These are phyloP conservation scores for Erigeron canadensis DNA, from an alignment of 129 eudicot genomes.

Conservation along the genomic window DNA sequence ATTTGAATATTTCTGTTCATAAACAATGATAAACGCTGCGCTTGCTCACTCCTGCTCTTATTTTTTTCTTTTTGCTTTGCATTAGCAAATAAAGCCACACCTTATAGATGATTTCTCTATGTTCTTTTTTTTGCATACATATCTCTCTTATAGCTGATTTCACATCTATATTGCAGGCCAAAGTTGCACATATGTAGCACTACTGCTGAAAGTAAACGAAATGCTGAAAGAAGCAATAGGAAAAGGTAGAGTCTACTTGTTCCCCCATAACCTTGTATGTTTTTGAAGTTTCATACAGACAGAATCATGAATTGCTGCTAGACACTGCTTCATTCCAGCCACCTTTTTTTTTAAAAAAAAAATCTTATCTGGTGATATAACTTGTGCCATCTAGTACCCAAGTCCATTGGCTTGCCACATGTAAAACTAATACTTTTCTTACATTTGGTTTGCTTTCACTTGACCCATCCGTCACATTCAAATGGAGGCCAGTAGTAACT, in stretches of 20 bases:
- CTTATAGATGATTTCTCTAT: constrained; percentile 13
- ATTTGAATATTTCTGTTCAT: background rate
- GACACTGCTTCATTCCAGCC: constrained; percentile 11
- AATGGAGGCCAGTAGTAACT: background rate
- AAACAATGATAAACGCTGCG: background rate
- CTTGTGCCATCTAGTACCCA: background rate
- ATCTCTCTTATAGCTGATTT: constrained; percentile 18
- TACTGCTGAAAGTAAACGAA: constrained; percentile 44
- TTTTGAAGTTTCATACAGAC: constrained; percentile 9
- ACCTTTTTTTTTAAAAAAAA: background rate
- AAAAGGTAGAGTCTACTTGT: constrained; percentile 51
- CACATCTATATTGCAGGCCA: constrained; percentile 53
- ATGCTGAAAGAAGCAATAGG: constrained; percentile 63
- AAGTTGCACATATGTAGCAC: constrained; percentile 41
- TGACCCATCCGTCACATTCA: background rate
- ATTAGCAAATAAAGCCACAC: background rate
- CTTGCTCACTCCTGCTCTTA: background rate
- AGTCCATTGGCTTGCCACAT: constrained; percentile 6
- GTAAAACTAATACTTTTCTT: background rate
- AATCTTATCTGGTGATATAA: constrained; percentile 11
- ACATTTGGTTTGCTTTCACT: constrained; percentile 3
- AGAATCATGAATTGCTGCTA: constrained; percentile 3
- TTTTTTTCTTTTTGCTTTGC: background rate
- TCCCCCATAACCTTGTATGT: background rate
- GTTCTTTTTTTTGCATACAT: background rate